Evolutionary conservation across 495 filamentous ascomycete species (phyloP), one percentile per base, ranked within the genome.

Genomic region (Penicillium coprophilum): DNA sequence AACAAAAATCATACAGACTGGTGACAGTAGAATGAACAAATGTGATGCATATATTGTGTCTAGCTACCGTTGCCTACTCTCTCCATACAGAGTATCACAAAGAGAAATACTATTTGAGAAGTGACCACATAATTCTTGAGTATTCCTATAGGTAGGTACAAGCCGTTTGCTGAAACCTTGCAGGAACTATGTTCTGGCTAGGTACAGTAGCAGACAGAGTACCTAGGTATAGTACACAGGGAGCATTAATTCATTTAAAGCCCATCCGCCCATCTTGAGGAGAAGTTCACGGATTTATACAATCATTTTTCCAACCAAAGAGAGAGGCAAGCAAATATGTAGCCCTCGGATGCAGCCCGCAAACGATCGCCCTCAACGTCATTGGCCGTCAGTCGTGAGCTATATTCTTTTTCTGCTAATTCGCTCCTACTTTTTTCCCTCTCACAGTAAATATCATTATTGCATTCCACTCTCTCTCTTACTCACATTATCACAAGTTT

Each of bases 321-420:
- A 2, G 34, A 28, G 9, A n/a, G 28, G 46, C n/a, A 49, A 34
- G 48, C 48, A 51, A 51, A 40, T 51, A n/a, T n/a, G n/a, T n/a
- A 19, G 23, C 34, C 31, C 6, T 36, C 34, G 34, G 34, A 11
- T 38, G n/a, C 13, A n/a, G 15, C 28, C 21, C 36, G 62, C 62
- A 65, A 62, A 60, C 62, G 59, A 60, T 41, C 60, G 55, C 21
- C 32, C 46, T 44, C 61, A 61, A 71, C 68, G 68, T 71, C 68
- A 71, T 60, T 61, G 59, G 50, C 39, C 66, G 68, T 63, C 60
- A 62, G 50, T 44, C 50, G 36, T 59, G 48, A 46, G 28, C 46
- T 59, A 50, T 21, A 53, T 57, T 53, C 51, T 24, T 46, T 47
- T 20, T 38, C 39, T 24, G 28, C 13, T n/a, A n/a, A n/a, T 17